Evolutionary conservation across 1,284 basidiomycete species (phyloP), one percentile per base, ranked within the genome.

Genomic region (Cerrena zonata): DNA sequence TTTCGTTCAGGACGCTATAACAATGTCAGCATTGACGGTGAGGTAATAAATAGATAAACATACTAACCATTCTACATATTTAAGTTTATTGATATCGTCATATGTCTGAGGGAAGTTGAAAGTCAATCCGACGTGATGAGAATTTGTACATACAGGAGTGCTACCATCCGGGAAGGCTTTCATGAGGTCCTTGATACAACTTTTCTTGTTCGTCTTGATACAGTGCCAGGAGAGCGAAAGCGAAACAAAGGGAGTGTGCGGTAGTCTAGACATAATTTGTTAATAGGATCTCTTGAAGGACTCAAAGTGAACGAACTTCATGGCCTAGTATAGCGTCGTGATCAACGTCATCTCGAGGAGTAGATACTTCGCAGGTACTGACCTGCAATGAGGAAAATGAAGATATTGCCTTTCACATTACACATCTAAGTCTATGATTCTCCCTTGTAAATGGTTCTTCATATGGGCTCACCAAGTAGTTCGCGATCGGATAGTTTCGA

Each of bases 131-230:
- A n/a, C n/a, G 30, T 22, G 30, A 30, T 45, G 19, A 40, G 39
- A 53, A 24, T 21, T n/a, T n/a, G n/a, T n/a, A 50, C 72, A 46
- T 51, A 79, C 78, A 2, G 75, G 77, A 23, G 65, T 51, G 34
- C 68, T 58, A 15, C 69, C 73, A 42, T 76, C 70, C 3, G 71
- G 64, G 37, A 77, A 58, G 2, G 78, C 58, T 1, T 58, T 57
- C 37, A 23, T 44, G 53, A 84, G 74, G 34, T 84, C 74, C 25
- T n/a, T 78, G 58, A 54, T 73, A 75, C 3, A 85, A 58, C 51
- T 67, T 73, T 48, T 82, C 78, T 62, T 86, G 83, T 55, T 78
- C 74, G 1, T 81, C 76, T 4, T 71, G 79, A 59, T 84, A 71
- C 11, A 76, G 54, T 1, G 73, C 72, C 2, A 78, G 61, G n/a